phyloP scores from a whole-genome alignment of 2,329 filamentous ascomycete species.

The Venturia carpophila region DNA sequence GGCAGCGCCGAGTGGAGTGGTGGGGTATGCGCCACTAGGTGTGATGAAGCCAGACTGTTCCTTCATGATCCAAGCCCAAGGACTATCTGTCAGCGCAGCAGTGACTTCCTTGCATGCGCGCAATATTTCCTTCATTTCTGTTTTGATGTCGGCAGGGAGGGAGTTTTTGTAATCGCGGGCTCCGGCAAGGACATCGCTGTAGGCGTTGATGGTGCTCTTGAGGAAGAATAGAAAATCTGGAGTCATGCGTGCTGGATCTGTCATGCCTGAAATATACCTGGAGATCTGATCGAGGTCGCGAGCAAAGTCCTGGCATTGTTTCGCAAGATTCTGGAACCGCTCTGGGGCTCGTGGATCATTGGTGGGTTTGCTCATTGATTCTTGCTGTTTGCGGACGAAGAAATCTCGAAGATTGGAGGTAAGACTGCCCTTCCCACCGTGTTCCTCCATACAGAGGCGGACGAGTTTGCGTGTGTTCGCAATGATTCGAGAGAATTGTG shows the following conservation, averaged over 20 bases:
- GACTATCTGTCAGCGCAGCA: constrained; percentile 26
- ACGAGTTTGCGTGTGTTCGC: background rate
- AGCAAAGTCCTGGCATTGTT: constrained; percentile 7
- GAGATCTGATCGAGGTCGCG: constrained; percentile 10
- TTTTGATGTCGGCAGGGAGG: constrained; percentile 5
- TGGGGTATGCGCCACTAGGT: constrained; percentile 42
- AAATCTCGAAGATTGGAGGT: constrained; percentile 2
- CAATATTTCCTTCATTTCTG: constrained; percentile 18
- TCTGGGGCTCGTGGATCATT: constrained; percentile 8
- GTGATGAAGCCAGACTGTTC: constrained; percentile 38
- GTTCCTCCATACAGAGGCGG: constrained; percentile 4
- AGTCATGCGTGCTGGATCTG: background rate
- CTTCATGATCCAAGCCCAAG: constrained; percentile 37
- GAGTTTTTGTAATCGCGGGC: background rate
- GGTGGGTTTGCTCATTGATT: background rate
- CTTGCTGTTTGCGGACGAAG: constrained; percentile 4
- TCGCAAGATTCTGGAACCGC: constrained; percentile 2
- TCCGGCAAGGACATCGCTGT: background rate
- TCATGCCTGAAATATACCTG: constrained; percentile 3
- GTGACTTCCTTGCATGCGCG: constrained; percentile 21
- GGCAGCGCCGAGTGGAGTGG: constrained; percentile 83
- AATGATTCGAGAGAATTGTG: constrained; percentile 6
- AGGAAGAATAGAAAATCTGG: constrained; percentile 7
- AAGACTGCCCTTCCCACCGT: background rate
- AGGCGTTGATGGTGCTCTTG: constrained; percentile 6